Base-by-base conservation (phyloP, 306 rosid genomes). In the Lupinus albus region DNA sequence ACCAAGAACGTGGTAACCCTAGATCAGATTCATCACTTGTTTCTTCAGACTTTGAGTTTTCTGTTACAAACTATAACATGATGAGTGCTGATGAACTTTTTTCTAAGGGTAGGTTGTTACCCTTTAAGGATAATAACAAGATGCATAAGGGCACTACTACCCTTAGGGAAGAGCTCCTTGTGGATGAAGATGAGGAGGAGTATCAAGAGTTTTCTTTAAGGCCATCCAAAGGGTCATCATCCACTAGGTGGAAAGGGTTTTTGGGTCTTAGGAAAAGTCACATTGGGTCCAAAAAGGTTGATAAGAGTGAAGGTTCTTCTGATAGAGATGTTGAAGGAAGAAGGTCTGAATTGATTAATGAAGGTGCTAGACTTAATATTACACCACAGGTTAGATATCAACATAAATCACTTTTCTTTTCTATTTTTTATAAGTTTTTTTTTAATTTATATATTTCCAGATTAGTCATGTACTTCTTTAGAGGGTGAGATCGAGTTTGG, bases 81-180 rank as follows among this genome's bases (percentile, higher is more conserved):
- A 84, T 89, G 87, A 87, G 90, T 54, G 97, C 96, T 36, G 97
- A 92, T 67, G 89, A 92, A 79, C 97, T 92, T 76, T 92, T 92
- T 84, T 80, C 11, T 56, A 89, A 92, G 56, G 97, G 97, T 0
- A 84, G 85, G 79, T 17, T 92, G 75, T 73, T 92, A 60, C 97
- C 97, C 1, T 89, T 65, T 54, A 89, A 83, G 77, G 87, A 81
- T 9, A 78, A 39, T 36, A 39, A 73, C 50, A 73, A 61, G 73
- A 59, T 67, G 68, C 87, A 76, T 63, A 82, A 73, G 59, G 67
- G 85, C 6, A 86, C 83, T 10, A 88, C 92, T 4, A 92, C 97
- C 68, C 87, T 92, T 5, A 82, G 92, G 49, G 96, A 92, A 10
- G 95, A 92, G 76, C 96, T 92, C 38, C 90, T 85, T 6, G 78